Evolutionary conservation across 768 basidiomycete genomes (phyloP).

Genomic region (Boletellus ananiceps): DNA sequence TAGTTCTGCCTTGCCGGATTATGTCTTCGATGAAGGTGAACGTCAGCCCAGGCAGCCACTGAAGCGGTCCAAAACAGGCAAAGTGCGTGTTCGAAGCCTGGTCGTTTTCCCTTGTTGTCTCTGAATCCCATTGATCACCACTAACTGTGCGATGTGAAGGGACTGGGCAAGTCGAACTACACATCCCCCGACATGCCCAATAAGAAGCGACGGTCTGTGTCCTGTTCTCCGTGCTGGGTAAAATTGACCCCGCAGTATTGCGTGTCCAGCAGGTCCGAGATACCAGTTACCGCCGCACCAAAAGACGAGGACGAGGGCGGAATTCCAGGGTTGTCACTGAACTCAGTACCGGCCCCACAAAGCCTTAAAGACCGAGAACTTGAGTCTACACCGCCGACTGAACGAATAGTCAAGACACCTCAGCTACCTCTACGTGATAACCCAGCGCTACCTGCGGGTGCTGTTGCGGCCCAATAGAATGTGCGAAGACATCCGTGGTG

Average conservation of each 20-base stretch:
- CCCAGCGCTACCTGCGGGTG: constrained; percentile 48
- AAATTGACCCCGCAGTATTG: constrained; percentile 29
- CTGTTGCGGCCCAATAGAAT: constrained; percentile 30
- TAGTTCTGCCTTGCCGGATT: constrained; percentile 74
- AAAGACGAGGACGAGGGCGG: constrained; percentile 39
- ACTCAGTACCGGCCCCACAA: constrained; percentile 28
- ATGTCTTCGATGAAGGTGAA: constrained; percentile 78
- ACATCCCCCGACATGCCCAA: constrained; percentile 69
- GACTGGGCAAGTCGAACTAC: constrained; percentile 55
- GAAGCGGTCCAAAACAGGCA: constrained; percentile 67
- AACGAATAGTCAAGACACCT: constrained; percentile 49
- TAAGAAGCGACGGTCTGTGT: constrained; percentile 75
- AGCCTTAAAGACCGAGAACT: constrained; percentile 38
- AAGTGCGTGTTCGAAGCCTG: constrained; percentile 39
- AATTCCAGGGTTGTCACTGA: constrained; percentile 32
- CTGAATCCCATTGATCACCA: constrained; percentile 12
- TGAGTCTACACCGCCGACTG: constrained; percentile 35
- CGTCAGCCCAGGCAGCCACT: constrained; percentile 64
- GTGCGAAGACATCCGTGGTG: not conserved
- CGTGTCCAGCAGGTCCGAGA: constrained; percentile 40
- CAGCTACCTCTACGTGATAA: constrained; percentile 61
- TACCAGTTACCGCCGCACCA: constrained; percentile 18
- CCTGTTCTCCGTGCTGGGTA: constrained; percentile 12
- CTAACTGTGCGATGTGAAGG: constrained; percentile 44
- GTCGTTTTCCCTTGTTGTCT: constrained; percentile 12